Percentiles rank a stretch among this genome's conserved stretches.
phyloP scores from a whole-genome alignment of 2,329 filamentous ascomycete genomes.

The Pseudopyricularia javanii region DNA sequence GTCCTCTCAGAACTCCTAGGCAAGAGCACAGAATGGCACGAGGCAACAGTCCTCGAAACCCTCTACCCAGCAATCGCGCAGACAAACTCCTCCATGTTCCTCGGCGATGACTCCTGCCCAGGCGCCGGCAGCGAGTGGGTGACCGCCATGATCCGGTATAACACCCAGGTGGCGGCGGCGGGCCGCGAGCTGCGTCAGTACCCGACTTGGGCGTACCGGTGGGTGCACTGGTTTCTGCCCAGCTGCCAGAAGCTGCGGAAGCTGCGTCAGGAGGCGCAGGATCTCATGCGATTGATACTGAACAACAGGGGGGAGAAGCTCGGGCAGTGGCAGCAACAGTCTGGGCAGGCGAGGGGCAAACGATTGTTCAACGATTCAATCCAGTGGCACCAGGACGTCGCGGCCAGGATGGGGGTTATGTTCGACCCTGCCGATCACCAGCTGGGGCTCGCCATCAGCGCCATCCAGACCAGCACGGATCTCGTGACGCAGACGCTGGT shows the following conservation, averaged over 20 bases:
- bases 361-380: neutral
- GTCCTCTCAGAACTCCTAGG: neutral
- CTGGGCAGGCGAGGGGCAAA: too few relatives aligned
- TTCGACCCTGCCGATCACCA: neutral
- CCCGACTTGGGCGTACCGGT: neutral
- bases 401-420: neutral
- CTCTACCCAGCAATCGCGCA: neutral
- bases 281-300: neutral
- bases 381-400: constrained; percentile 1
- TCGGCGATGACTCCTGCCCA: neutral
- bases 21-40: neutral
- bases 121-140: neutral
- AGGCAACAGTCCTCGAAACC: neutral
- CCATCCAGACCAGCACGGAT: neutral
- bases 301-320: neutral
- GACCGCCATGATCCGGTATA: neutral
- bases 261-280: neutral
- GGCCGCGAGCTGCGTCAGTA: neutral
- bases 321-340: too few relatives aligned
- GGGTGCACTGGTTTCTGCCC: neutral
- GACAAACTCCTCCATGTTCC: neutral
- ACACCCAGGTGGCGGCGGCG: neutral
- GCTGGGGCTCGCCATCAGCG: neutral
- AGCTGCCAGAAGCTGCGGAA: neutral
- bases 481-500: neutral